These are phyloP conservation scores for Mycena crocata DNA, from an alignment of 768 basidiomycete genomes.

Conservation along the genomic window DNA sequence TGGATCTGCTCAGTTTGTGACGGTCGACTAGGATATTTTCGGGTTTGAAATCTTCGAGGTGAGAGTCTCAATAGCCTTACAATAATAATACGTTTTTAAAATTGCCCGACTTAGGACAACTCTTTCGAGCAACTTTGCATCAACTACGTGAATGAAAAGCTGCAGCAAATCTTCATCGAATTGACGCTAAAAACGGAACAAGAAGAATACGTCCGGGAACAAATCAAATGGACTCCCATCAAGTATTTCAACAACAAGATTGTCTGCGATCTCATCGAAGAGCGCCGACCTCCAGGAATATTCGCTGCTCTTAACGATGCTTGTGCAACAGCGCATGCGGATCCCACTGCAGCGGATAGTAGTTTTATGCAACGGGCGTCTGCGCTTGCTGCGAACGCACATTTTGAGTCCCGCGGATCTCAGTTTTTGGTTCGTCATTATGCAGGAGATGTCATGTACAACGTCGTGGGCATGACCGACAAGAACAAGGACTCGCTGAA, in stretches of 20 bases:
- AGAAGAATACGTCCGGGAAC: slow-evolving; percentile 97
- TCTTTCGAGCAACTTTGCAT: slow-evolving; percentile 98
- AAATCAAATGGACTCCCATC: slow-evolving; percentile 99
- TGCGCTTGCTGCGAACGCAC: slow-evolving; percentile 83
- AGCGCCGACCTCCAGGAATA: slow-evolving; percentile 94
- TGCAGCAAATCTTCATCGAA: slow-evolving; percentile 99
- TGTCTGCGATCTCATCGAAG: slow-evolving; percentile 98
- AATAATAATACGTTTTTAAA: not conserved
- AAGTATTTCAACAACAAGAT: slow-evolving; percentile 99
- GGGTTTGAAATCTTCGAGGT: slow-evolving; percentile 99
- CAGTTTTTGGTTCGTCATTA: slow-evolving; percentile 98
- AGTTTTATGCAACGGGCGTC: slow-evolving; percentile 95
- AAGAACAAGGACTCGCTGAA: slow-evolving; percentile 99
- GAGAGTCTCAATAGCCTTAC: slow-evolving; percentile 20
- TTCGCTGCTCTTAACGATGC: slow-evolving; percentile 99
- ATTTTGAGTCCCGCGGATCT: slow-evolving; percentile 94
- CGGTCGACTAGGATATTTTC: slow-evolving; percentile 85
- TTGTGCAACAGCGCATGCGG: slow-evolving; percentile 98
- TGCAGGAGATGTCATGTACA: slow-evolving; percentile 99
- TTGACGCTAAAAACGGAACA: slow-evolving; percentile 98
- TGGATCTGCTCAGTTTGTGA: slow-evolving; percentile 12
- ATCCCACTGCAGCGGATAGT: slow-evolving; percentile 94
- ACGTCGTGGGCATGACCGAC: slow-evolving; percentile 97
- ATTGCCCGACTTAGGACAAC: slow-evolving; percentile 75
- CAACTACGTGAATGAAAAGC: slow-evolving; percentile 99